These are phyloP conservation scores for Escallonia rubra DNA, from an alignment of 129 eudicot genomes.

Conservation along the genomic window DNA sequence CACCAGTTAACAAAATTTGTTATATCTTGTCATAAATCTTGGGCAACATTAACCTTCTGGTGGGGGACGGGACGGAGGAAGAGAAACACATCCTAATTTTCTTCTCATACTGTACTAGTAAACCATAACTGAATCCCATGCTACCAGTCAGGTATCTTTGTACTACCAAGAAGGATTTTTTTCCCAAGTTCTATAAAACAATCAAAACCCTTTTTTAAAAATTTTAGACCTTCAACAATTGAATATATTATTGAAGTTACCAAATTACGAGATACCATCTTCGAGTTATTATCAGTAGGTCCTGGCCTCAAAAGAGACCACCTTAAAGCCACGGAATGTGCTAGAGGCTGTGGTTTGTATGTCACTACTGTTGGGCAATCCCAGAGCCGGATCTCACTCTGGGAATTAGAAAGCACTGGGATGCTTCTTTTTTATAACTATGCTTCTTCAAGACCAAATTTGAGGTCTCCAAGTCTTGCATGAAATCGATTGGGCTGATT, in stretches of 20 bases:
- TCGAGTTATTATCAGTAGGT: too few species aligned
- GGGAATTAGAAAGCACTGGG: slow-evolving; percentile 46
- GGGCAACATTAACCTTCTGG: too few species aligned
- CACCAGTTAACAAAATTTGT: background rate
- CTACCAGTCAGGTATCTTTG: background rate
- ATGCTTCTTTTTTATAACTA: slow-evolving; percentile 39
- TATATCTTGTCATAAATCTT: background rate
- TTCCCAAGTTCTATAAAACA: too few species aligned
- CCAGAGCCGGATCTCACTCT: slow-evolving; percentile 57
- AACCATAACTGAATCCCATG: too few species aligned
- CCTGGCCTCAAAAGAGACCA: too few species aligned
- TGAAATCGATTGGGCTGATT: slow-evolving; percentile 43
- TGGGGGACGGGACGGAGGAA: too few species aligned
- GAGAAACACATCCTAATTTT: background rate
- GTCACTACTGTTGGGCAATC: slow-evolving; percentile 54
- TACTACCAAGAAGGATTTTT: too few species aligned
- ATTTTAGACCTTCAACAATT: too few species aligned
- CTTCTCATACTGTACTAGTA: background rate
- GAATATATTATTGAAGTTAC: too few species aligned
- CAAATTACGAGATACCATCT: too few species aligned
- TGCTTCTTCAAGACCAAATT: slow-evolving; percentile 56
- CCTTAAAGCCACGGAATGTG: slow-evolving; percentile 33
- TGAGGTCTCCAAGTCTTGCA: slow-evolving; percentile 53
- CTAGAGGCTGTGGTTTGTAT: slow-evolving; percentile 23
- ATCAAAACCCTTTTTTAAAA: too few species aligned